Base-by-base conservation (phyloP, 345 rosid species). In the Acer negundo region DNA sequence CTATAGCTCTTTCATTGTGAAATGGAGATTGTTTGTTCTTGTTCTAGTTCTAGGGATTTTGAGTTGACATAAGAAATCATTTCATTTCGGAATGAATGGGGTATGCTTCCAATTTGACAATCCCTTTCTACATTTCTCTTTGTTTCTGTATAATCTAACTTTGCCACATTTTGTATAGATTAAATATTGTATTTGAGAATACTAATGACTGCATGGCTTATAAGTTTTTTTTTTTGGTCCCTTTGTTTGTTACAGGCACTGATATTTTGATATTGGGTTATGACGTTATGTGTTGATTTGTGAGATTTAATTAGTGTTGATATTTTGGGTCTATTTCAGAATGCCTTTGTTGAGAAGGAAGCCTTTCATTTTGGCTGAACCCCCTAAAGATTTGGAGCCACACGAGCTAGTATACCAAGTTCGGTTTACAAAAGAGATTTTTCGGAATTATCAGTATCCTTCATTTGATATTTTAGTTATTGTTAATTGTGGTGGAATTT, bases 391-490 rank as follows among this genome's bases (percentile, higher is more conserved):
- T 84, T 91, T 94, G 90, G 90, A 91, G 58, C 90, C 97, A 71
- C 59, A 83, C 3, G 95, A 91, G 56, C 90, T 81, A 67, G 93
- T 96, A 67, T 94, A 88, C 86, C 99, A 91, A 92, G 86, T 96
- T 82, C 97, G 97, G 13, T 91, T 94, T 80, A 96, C 99, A 7
- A 94, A 94, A 82, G 99, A 96, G 88, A 88, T 96, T 42, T 94
- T 94, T 76, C 85, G 83, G 28, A 89, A 89, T 80, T 96, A 96
- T 79, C 88, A 73, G 97, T 94, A 94, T 94, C 97, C 99, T 91
- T 77, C 46, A 76, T 81, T 22, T 65, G 49, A 51, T 49, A 6
- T 64, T 72, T 23, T 77, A 23, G 19, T 68, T 38, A 22, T 70
- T 62, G 38, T 75, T 22, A 46, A 67, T 28, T 74, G 7, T 47